Percentiles rank a stretch among this genome's conserved stretches.
phyloP scores from a whole-genome alignment of 116 monocot species.

The Trichopus zeylanicus region DNA sequence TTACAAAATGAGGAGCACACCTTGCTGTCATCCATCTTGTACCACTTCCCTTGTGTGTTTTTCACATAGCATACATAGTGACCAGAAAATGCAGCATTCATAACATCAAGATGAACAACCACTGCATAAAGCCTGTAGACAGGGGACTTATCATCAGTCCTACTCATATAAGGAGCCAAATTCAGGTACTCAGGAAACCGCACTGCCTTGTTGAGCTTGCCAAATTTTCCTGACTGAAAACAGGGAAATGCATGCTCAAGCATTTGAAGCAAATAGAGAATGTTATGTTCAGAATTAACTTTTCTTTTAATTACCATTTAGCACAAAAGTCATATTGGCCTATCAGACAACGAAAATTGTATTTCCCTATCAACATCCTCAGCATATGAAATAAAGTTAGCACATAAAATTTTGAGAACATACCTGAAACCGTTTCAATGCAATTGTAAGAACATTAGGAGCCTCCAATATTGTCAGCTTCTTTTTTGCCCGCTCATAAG shows the following conservation, averaged over 20 bases:
- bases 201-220: slow-evolving; percentile 68
- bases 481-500: slow-evolving; percentile 73
- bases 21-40: slow-evolving; percentile 75
- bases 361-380: too few relatives aligned
- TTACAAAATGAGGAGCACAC: slow-evolving; percentile 25
- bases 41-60: slow-evolving; percentile 53
- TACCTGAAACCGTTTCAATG: slow-evolving; percentile 89
- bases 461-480: slow-evolving; percentile 66
- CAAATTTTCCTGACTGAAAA: slow-evolving; percentile 77
- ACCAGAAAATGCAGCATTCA: slow-evolving; percentile 82
- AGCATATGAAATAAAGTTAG: background rate
- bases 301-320: too few relatives aligned
- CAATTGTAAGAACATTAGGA: slow-evolving; percentile 81
- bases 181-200: slow-evolving; percentile 56
- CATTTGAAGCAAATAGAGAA: too few relatives aligned
- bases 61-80: slow-evolving; percentile 92
- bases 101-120: slow-evolving; percentile 70
- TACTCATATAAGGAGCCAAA: slow-evolving; percentile 54
- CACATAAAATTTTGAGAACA: background rate
- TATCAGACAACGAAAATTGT: too few relatives aligned
- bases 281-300: too few relatives aligned
- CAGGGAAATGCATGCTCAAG: background rate
- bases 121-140: slow-evolving; percentile 74
- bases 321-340: too few relatives aligned
- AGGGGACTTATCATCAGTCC: slow-evolving; percentile 46